Evolutionary conservation across 2,329 filamentous ascomycete genomes (phyloP), one percentile per base, ranked within the genome.

Genomic region (Phoma herbarum): DNA sequence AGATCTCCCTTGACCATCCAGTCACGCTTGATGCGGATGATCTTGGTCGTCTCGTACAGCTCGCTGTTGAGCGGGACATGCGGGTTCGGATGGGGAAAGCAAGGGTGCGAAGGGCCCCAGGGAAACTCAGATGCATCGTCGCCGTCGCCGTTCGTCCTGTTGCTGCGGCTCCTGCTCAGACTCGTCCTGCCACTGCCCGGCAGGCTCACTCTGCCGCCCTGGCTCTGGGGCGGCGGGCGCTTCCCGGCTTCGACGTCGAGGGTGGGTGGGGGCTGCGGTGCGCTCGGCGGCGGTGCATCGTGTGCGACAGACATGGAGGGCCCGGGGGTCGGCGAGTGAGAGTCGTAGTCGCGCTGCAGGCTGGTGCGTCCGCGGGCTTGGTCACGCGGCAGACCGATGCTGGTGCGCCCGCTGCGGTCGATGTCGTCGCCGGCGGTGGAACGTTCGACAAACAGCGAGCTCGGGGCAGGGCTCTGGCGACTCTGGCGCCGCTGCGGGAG

Each of bases 51-150:
- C 44, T 84, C 78, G 71, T 92, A 92, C 64, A 96, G 87, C 14
- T 86, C 83, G 8, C 92, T 96, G 56, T 88, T 83, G 11, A 91
- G 74, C 0, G 93, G 88, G 6, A 97, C 94, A 76, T 99, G 93
- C 0, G 93, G 91, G 72, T 98, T 98, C 37, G 92, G 81, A 73
- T 98, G 95, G 47, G 95, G 95, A 74, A 89, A 98, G 77, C 95
- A 99, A 4, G 95, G 94, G 75, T 99, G 95, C 39, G 90, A 88
- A 14, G 93, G 93, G 0, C 95, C 94, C 95, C 95, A 99, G 77
- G 92, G 87, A 50, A 92, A 87, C 62, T 90, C 90, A 14, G 75
- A 77, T 0, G 56, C 66, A 45, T 69, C 69, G 59, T 76, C 74
- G 54, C 51, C 68, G 31, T 74, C 70, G 50, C 87, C 88, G 22